phyloP scores from a whole-genome alignment of 2,329 filamentous ascomycete species.

The Colletotrichum sp. region DNA sequence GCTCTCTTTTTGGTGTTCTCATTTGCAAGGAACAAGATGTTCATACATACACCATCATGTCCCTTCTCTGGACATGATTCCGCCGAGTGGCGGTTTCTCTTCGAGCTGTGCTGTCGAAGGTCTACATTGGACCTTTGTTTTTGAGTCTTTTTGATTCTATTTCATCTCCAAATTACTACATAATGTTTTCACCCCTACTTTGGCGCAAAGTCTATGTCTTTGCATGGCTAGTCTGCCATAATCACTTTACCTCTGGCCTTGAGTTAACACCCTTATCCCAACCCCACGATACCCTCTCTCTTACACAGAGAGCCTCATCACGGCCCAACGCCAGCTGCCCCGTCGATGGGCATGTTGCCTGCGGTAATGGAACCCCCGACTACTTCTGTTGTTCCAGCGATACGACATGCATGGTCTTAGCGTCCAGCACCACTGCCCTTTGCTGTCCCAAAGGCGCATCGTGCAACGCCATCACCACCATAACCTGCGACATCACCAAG shows the following conservation, averaged over 20 bases:
- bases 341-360: constrained; percentile 1
- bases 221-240: not conserved
- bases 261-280: not conserved
- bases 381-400: constrained; percentile 69
- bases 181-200: not conserved
- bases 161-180: not conserved
- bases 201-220: not conserved
- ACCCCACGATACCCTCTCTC: not conserved
- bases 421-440: constrained; percentile 67
- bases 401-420: constrained; percentile 64
- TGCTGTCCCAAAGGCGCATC: constrained; percentile 67
- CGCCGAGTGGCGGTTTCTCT: not conserved
- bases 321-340: constrained; percentile 11
- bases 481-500: constrained; percentile 66
- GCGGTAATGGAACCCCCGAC: constrained; percentile 50
- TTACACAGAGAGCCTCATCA: not conserved
- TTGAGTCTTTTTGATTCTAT: not conserved
- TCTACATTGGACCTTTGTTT: not conserved
- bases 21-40: not conserved
- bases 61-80: not conserved
- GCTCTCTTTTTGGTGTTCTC: not conserved
- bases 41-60: constrained; percentile 13
- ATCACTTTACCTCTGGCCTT: not conserved
- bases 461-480: constrained; percentile 65
- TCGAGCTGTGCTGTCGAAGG: not conserved